These are phyloP conservation scores for Lactifluus subvellereus DNA, from an alignment of 768 basidiomycete genomes.

Conservation along the genomic window DNA sequence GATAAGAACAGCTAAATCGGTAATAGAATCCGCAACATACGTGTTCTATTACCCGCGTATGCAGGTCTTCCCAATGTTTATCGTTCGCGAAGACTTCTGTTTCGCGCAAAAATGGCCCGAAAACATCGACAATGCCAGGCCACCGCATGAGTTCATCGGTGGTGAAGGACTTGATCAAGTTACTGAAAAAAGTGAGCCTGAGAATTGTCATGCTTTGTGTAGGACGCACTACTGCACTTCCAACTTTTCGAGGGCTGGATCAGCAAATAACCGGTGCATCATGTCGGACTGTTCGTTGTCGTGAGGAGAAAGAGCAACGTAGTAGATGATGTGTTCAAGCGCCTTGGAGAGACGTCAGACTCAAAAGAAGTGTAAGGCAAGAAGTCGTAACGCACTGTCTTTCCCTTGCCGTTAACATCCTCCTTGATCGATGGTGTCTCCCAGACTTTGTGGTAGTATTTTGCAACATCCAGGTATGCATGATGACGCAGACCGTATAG, in stretches of 20 bases:
- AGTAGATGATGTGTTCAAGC: slow-evolving; percentile 91
- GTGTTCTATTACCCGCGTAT: slow-evolving; percentile 94
- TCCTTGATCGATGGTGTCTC: slow-evolving; percentile 92
- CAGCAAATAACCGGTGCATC: slow-evolving; percentile 77
- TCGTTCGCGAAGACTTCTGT: slow-evolving; percentile 75
- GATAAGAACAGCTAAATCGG: not conserved
- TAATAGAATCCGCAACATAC: slow-evolving; percentile 42
- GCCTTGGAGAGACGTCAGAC: slow-evolving; percentile 45
- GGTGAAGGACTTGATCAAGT: slow-evolving; percentile 89
- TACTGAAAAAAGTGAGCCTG: slow-evolving; percentile 44
- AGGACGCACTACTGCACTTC: slow-evolving; percentile 71
- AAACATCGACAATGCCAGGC: slow-evolving; percentile 87
- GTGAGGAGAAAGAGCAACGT: slow-evolving; percentile 87
- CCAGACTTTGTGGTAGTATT: slow-evolving; percentile 95
- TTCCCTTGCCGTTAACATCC: slow-evolving; percentile 65
- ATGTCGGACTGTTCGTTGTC: slow-evolving; percentile 98
- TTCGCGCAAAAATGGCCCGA: slow-evolving; percentile 75
- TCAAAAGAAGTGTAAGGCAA: not conserved
- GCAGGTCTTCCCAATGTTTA: slow-evolving; percentile 91
- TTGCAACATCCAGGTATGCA: slow-evolving; percentile 88
- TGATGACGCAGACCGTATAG: slow-evolving; percentile 82
- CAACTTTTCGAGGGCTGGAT: slow-evolving; percentile 74
- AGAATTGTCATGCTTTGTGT: slow-evolving; percentile 4
- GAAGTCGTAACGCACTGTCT: slow-evolving; percentile 43
- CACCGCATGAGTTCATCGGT: slow-evolving; percentile 94